phyloP scores from a whole-genome alignment of 192 early-diverging fungal species.

The Mortierella antarctica region DNA sequence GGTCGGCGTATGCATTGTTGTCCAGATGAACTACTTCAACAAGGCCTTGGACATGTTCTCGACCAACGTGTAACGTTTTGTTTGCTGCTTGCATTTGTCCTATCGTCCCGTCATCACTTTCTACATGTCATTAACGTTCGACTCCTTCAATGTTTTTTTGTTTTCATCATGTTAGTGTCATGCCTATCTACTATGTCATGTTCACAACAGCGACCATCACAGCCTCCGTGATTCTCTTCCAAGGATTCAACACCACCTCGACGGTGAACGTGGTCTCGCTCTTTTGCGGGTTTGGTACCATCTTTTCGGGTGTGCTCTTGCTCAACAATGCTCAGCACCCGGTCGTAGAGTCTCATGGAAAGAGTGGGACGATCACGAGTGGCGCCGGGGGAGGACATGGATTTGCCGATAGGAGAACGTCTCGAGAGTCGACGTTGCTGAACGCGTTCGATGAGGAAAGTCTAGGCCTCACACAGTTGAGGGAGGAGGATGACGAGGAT shows the following conservation, averaged over 20 bases:
- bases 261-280: constrained; percentile 83
- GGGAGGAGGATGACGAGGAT: constrained; percentile 48
- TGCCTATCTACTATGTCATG: constrained; percentile 94
- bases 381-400: constrained; percentile 39
- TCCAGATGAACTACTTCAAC: constrained; percentile 99
- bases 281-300: constrained; percentile 91
- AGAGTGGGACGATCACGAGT: constrained; percentile 35
- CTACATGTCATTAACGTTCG: neutral
- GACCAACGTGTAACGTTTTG: constrained; percentile 77
- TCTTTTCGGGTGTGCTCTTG: constrained; percentile 93
- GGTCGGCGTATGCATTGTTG: constrained; percentile 85
- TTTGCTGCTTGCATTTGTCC: neutral
- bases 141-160: neutral
- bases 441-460: constrained; percentile 60
- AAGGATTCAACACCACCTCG: constrained; percentile 82
- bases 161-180: constrained; percentile 62
- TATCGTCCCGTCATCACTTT: constrained; percentile 7
- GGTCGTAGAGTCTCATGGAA: constrained; percentile 33
- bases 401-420: constrained; percentile 52
- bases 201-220: constrained; percentile 96
- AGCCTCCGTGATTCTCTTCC: constrained; percentile 89
- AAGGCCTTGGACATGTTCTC: constrained; percentile 94
- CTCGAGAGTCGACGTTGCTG: constrained; percentile 60
- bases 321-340: constrained; percentile 67
- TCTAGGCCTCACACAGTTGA: constrained; percentile 56